These are phyloP conservation scores for Allantophomopsis cytisporea DNA, from an alignment of 2,329 filamentous ascomycete species.

Conservation along the genomic window DNA sequence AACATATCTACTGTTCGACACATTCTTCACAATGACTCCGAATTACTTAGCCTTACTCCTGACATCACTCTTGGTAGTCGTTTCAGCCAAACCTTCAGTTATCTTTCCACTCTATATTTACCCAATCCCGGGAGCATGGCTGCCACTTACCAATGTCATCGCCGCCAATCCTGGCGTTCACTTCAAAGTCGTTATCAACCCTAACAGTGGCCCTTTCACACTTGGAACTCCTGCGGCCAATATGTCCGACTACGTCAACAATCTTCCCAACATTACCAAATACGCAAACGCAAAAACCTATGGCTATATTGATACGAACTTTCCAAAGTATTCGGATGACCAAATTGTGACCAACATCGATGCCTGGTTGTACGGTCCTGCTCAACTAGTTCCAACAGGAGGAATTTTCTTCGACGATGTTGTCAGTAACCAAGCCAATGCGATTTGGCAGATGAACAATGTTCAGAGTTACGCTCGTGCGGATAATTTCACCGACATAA, in stretches of 20 bases:
- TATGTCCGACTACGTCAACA: background rate
- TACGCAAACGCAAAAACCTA: constrained; percentile 1
- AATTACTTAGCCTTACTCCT: too few species aligned
- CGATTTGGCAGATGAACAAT: constrained; percentile 1
- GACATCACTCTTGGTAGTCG: background rate
- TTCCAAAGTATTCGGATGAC: background rate
- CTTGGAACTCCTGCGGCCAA: constrained; percentile 3
- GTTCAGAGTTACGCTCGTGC: background rate
- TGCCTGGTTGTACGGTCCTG: background rate
- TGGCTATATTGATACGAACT: constrained; percentile 1
- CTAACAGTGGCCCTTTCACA: constrained; percentile 9
- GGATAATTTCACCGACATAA: constrained; percentile 1
- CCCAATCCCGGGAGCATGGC: constrained; percentile 7
- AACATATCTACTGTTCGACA: too few species aligned
- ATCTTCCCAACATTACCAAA: background rate
- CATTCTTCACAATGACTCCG: too few species aligned
- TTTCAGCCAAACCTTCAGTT: background rate
- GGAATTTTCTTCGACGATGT: constrained; percentile 2
- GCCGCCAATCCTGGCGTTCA: constrained; percentile 6
- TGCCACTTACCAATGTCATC: constrained; percentile 6
- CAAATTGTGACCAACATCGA: constrained; percentile 1
- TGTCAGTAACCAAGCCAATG: background rate
- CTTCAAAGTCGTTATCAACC: constrained; percentile 12
- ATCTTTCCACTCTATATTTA: constrained; percentile 12
- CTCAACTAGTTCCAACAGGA: background rate